Evolutionary conservation across 2,329 filamentous ascomycete species (phyloP).

Genomic region (Exophiala spinifera): DNA sequence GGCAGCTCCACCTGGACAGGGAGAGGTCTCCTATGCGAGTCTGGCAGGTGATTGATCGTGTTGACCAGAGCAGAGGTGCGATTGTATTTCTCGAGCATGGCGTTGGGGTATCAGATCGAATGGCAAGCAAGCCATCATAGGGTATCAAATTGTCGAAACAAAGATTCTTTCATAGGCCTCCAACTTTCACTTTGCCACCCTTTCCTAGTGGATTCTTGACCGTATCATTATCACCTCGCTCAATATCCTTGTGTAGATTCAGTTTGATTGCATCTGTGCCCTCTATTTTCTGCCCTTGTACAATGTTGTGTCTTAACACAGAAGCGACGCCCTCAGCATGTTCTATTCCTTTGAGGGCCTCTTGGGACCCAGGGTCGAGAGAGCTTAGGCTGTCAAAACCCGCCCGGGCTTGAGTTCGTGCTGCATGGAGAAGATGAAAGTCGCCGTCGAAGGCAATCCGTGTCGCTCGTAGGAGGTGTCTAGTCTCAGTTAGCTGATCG

Average conservation of each 20-base stretch:
- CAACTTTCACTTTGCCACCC: constrained; percentile 26
- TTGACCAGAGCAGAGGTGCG: neutral
- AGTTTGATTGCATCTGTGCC: constrained; percentile 49
- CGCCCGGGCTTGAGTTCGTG: constrained; percentile 67
- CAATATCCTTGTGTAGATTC: constrained; percentile 84
- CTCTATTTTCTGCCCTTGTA: constrained; percentile 67
- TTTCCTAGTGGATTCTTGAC: constrained; percentile 54
- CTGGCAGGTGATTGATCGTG: constrained; percentile 68
- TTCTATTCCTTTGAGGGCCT: constrained; percentile 62
- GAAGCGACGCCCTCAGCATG: constrained; percentile 80
- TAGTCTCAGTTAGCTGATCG: constrained; percentile 73
- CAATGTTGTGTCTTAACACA: constrained; percentile 78
- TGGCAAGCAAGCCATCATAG: neutral
- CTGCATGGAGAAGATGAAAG: constrained; percentile 62
- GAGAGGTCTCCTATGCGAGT: constrained; percentile 80
- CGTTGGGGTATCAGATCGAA: constrained; percentile 13
- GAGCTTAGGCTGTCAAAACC: constrained; percentile 68
- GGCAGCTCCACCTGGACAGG: constrained; percentile 74
- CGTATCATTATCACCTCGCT: constrained; percentile 89
- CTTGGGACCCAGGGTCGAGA: constrained; percentile 57
- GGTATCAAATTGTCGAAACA: constrained; percentile 17
- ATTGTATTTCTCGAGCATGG: constrained; percentile 34
- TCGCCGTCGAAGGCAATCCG: constrained; percentile 83
- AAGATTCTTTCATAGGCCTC: constrained; percentile 35
- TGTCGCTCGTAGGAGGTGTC: constrained; percentile 75